Conservation (phyloP, 176 grass and related monocot genomes). For the sorghum (Sorghum bicolor) region Sorghum_bicolor_NCBIv3 NC_012872.2:1745501-1746000, state of each 20-base stretch:
- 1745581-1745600: conserved; percentile 39
- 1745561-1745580: neutral
- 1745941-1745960: no score
- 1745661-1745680: neutral
- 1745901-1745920: no score
- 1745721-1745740: neutral
- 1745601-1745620: neutral
- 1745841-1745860: no score
- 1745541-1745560: neutral
- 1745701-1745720: neutral
- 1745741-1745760: neutral
- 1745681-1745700: neutral
- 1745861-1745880: no score
- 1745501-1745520: neutral
- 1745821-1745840: no score
- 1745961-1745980: no score
- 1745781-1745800: neutral
- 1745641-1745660: neutral
- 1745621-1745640: neutral
- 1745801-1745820: no score
- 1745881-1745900: no score
- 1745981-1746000: no score
- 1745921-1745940: no score
- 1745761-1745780: neutral
- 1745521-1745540: neutral